Evolutionary conservation across 345 rosid genomes (phyloP).

Genomic region (Excoecaria cochinchinensis): DNA sequence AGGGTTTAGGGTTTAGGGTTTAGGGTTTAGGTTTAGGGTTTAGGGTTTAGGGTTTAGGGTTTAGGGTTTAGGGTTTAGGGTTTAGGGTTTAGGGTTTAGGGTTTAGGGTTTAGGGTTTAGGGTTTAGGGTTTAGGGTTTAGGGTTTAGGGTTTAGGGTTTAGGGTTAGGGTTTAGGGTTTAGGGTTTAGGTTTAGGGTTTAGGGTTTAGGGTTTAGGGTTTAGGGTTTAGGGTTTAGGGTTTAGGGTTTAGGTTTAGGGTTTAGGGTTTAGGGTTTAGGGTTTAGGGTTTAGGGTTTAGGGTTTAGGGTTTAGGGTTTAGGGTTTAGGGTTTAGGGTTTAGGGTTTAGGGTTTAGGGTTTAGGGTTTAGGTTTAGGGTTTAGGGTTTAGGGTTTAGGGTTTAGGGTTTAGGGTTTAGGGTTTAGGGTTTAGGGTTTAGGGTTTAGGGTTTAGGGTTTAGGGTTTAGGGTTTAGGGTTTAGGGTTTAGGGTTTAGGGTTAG

Average conservation of each 20-base stretch:
- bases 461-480: conserved; percentile 1
- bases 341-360: neutral
- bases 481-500: conserved; percentile 1
- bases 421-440: conserved; percentile 4
- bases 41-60: conserved; percentile 21
- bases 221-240: conserved; percentile 6
- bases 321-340: conserved; percentile 2
- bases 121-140: conserved; percentile 21
- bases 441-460: neutral
- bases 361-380: neutral
- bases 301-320: conserved; percentile 9
- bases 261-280: conserved; percentile 12
- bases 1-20: conserved; percentile 21
- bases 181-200: conserved; percentile 11
- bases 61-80: conserved; percentile 23
- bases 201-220: neutral
- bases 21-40: conserved; percentile 15
- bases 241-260: conserved; percentile 5
- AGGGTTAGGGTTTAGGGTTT: conserved; percentile 11
- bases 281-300: conserved; percentile 10
- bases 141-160: conserved; percentile 10
- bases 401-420: neutral
- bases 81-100: conserved; percentile 22
- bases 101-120: conserved; percentile 18
- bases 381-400: conserved; percentile 7